These are phyloP conservation scores for Pseudocercospora eumusae DNA, from an alignment of 2,329 filamentous ascomycete genomes.

Conservation along the genomic window DNA sequence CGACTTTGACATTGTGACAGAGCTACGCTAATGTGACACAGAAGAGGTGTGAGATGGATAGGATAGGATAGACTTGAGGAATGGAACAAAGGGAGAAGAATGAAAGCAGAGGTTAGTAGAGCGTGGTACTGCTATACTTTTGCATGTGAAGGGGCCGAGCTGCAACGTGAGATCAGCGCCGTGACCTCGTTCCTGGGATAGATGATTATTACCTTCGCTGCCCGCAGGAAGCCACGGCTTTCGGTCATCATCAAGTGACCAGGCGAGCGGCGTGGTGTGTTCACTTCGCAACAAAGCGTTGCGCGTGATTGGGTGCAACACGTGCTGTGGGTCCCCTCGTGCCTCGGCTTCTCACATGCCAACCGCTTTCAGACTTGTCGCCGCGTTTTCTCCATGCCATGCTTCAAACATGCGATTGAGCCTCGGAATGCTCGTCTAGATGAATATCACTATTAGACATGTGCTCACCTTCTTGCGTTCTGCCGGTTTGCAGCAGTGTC, in stretches of 20 bases:
- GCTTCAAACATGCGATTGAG: neutral
- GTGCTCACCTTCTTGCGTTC: neutral
- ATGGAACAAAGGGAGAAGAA: conserved; percentile 2
- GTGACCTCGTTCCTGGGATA: conserved; percentile 5
- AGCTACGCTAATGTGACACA: neutral
- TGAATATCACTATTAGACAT: neutral
- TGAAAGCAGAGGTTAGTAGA: neutral
- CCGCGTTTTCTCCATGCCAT: neutral
- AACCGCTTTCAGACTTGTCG: conserved; percentile 1
- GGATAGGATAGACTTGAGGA: neutral
- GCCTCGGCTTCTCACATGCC: conserved; percentile 7
- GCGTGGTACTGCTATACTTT: neutral
- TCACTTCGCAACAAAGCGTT: neutral
- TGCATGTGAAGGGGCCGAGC: conserved; percentile 12
- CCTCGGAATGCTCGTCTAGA: neutral
- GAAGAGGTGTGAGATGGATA: neutral
- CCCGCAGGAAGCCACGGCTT: neutral
- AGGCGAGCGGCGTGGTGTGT: neutral
- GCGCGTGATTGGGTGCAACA: neutral
- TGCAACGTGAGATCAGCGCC: conserved; percentile 3
- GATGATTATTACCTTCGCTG: conserved; percentile 4
- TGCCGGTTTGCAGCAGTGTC: neutral
- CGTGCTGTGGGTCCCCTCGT: neutral
- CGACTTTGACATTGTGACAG: conserved; percentile 75
- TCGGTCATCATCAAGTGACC: conserved; percentile 3